Evolutionary conservation across 73 alveolate species (phyloP).

Genomic region (Paramecium octaurelia): DNA sequence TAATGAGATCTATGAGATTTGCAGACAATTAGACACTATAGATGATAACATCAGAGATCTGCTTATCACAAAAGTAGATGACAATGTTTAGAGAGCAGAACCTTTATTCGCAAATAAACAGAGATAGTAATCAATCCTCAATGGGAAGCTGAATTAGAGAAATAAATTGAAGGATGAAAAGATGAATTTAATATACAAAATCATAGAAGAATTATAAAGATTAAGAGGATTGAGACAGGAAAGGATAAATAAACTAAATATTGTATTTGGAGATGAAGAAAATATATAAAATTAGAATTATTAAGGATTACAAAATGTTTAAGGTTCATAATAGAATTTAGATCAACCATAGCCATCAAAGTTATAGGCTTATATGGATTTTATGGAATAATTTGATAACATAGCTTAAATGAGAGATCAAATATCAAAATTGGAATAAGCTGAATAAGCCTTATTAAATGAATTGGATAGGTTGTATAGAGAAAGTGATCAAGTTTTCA

Average conservation of each 20-base stretch:
- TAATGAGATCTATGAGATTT: slow-evolving; percentile 40
- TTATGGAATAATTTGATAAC: slow-evolving; percentile 59
- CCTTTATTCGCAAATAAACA: slow-evolving; percentile 54
- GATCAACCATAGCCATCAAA: slow-evolving; percentile 35
- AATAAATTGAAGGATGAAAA: slow-evolving; percentile 62
- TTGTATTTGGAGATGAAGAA: slow-evolving; percentile 56
- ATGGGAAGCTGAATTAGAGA: slow-evolving; percentile 38
- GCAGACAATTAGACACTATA: slow-evolving; percentile 50
- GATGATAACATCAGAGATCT: slow-evolving; percentile 49
- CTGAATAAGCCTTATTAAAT: slow-evolving; percentile 15
- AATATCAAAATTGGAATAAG: background rate
- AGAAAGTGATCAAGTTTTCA: slow-evolving; percentile 51
- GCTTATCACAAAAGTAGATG: slow-evolving; percentile 46
- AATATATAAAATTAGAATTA: background rate
- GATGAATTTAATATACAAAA: slow-evolving; percentile 36
- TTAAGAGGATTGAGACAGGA: slow-evolving; percentile 45
- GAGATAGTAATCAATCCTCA: slow-evolving; percentile 15
- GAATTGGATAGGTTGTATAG: slow-evolving; percentile 42
- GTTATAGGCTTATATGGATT: slow-evolving; percentile 46
- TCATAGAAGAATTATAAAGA: slow-evolving; percentile 7
- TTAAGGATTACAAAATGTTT: background rate
- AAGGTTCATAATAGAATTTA: background rate
- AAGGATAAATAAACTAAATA: slow-evolving; percentile 42
- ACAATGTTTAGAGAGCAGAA: slow-evolving; percentile 58
- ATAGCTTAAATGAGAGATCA: slow-evolving; percentile 39